Conservation (phyloP, 139 green algal species). For the Chlamydomonas schloesseri region DNA sequence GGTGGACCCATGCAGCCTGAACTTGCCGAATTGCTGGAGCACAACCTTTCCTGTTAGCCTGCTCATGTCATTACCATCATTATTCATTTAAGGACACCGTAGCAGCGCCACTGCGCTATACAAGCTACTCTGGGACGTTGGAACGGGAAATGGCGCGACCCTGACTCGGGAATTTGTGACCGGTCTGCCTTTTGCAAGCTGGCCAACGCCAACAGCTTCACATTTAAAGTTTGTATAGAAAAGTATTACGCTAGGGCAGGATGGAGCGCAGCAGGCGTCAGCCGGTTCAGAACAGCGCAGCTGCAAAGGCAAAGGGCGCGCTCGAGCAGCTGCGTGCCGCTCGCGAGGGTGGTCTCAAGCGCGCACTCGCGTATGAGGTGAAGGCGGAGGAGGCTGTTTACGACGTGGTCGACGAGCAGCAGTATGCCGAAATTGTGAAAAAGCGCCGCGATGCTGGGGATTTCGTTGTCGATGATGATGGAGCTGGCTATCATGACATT, state of each 20-base stretch:
- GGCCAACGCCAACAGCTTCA: too few relatives aligned
- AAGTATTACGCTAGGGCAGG: too few relatives aligned
- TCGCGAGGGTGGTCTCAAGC: slow-evolving; percentile 61
- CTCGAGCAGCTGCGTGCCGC: slow-evolving; percentile 58
- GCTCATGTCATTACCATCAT: too few relatives aligned
- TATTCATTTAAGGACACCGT: not conserved
- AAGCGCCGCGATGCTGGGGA: slow-evolving; percentile 83
- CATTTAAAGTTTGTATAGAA: not conserved
- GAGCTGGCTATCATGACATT: slow-evolving; percentile 88
- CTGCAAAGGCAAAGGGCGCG: slow-evolving; percentile 29
- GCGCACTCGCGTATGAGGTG: slow-evolving; percentile 74
- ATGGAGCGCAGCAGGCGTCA: slow-evolving; percentile 48
- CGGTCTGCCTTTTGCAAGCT: not conserved
- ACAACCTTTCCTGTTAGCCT: too few relatives aligned
- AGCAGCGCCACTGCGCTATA: not conserved
- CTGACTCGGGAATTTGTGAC: not conserved
- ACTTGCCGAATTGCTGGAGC: too few relatives aligned
- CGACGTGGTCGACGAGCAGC: slow-evolving; percentile 90
- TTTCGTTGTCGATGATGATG: slow-evolving; percentile 88
- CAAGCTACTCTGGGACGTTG: not conserved
- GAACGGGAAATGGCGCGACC: not conserved
- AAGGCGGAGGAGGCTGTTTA: slow-evolving; percentile 90
- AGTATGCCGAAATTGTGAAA: slow-evolving; percentile 89
- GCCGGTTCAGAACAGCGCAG: not conserved
- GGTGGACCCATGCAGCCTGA: too few relatives aligned